A percentile compares a stretch with the other conserved stretches of the same genome.
Evolutionary conservation across 2,329 filamentous ascomycete genomes (phyloP).

Genomic region (Colletotrichum tanaceti): DNA sequence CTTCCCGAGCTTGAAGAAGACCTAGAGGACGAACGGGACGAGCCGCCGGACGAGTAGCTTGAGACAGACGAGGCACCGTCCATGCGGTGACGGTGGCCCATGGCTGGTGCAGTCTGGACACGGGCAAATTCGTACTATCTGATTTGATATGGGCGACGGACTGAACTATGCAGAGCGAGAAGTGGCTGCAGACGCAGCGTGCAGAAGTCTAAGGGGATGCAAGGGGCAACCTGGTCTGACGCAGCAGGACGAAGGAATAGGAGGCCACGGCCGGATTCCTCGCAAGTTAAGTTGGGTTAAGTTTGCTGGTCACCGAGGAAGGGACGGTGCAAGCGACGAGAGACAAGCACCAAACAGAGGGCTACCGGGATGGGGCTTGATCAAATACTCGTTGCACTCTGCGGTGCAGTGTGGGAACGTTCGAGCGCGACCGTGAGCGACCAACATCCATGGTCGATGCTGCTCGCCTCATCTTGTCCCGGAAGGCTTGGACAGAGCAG

Average conservation of each 20-base stretch:
- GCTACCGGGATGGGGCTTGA: slow-evolving; percentile 22
- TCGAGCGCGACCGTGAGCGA: slow-evolving; percentile 26
- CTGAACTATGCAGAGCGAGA: slow-evolving; percentile 4
- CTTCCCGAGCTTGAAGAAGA: slow-evolving; percentile 35
- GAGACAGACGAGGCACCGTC: slow-evolving; percentile 33
- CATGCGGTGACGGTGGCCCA: slow-evolving; percentile 29
- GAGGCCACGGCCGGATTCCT: slow-evolving; percentile 9
- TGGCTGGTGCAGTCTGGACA: slow-evolving; percentile 11
- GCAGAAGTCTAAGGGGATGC: slow-evolving; percentile 4
- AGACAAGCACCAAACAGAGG: slow-evolving; percentile 1
- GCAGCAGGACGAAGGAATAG: slow-evolving; percentile 12
- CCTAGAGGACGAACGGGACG: slow-evolving; percentile 35
- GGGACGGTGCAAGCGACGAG: slow-evolving; percentile 24
- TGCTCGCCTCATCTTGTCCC: slow-evolving; percentile 39
- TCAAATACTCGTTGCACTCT: slow-evolving; percentile 33
- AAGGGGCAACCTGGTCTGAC: background rate
- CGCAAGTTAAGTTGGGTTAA: slow-evolving; percentile 18
- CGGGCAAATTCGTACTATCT: background rate
- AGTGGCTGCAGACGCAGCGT: slow-evolving; percentile 4
- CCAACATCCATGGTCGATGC: slow-evolving; percentile 11
- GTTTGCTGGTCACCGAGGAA: slow-evolving; percentile 33
- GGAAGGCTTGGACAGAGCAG: slow-evolving; percentile 12
- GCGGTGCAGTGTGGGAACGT: slow-evolving; percentile 5
- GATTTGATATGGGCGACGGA: background rate
- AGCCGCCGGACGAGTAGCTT: slow-evolving; percentile 31